phyloP scores from a whole-genome alignment of 345 rosid species.

The Euclidium syriacum region DNA sequence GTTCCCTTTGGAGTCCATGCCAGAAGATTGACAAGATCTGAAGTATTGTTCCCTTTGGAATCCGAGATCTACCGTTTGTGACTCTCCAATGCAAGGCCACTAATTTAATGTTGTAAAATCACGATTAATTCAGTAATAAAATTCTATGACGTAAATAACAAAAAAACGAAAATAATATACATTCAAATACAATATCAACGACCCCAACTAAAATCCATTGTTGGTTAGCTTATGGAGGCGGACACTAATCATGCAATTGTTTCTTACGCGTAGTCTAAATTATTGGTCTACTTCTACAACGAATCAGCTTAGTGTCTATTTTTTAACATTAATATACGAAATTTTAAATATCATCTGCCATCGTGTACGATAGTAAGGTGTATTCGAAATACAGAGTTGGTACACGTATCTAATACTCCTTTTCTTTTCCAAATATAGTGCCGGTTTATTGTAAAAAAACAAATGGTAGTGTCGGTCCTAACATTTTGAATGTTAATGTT shows the following conservation, averaged over 20 bases:
- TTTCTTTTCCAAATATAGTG: neutral
- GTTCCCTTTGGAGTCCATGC: too few species aligned
- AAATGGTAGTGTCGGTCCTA: too few species aligned
- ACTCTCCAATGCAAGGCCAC: too few species aligned
- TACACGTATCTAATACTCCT: neutral
- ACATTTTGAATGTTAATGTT: too few species aligned
- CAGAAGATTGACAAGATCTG: too few species aligned
- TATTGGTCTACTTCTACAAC: conserved; percentile 19
- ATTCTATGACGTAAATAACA: too few species aligned
- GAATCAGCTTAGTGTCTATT: neutral
- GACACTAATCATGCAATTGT: conserved; percentile 34
- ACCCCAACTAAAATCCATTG: conserved; percentile 3
- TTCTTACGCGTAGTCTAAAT: conserved; percentile 19
- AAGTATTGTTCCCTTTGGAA: too few species aligned
- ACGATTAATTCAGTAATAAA: too few species aligned
- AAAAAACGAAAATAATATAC: neutral
- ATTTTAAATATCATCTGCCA: neutral
- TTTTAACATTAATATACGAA: neutral
- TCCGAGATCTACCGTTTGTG: too few species aligned
- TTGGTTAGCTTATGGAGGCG: conserved; percentile 28
- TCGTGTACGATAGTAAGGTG: neutral
- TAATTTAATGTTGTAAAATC: too few species aligned
- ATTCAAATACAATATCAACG: neutral
- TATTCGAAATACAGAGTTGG: neutral
- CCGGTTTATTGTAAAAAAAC: too few species aligned